Base-by-base conservation (phyloP, 1,284 basidiomycete species). In the Ceratobasidium sp. region DNA sequence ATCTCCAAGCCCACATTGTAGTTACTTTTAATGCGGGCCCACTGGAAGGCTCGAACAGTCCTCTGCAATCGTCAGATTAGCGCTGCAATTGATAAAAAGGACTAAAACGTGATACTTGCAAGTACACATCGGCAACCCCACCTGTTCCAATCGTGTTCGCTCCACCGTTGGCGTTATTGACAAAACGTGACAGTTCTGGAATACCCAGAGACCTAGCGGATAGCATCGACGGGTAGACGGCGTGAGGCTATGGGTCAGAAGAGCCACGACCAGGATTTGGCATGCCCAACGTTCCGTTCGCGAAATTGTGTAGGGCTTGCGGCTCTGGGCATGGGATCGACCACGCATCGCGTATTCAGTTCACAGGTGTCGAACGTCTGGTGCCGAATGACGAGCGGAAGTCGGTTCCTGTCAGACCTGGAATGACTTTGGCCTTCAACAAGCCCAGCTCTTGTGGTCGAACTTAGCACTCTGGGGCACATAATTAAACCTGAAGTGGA, bases 41-140 rank as follows among this genome's bases (percentile, higher is more conserved):
- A 8, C 17, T 17, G 17, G 17, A 8, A 8, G 38, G 38, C 38
- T 17, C 38, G 17, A 40, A 7, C 38, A 40, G 7, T 7, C 38
- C 38, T 17, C 38, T 40, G 17, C 17, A 7, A 17, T 8, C 7
- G 38, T 17, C 38, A 40, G 7, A 57, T 40, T 40, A 40, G 7
- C 17, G 7, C 38, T 40, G 34, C 13, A 7, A 12, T 22, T 17
- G 38, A 12, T 42, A 2, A 40, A 40, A 17, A 57, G 27, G 29
- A 57, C 13, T 25, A 12, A 20, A 55, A 22, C 20, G 27, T 43
- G 27, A 25, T 22, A 27, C 20, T 20, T 43, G 45, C 56, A 27
- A 27, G 29, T 58, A 58, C 22, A 58, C 56, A n/a, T 58, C 56
- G 7, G 56, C 56, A 15, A 58, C 42, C 10, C 56, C 56, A 3